phyloP scores from a whole-genome alignment of 2,329 filamentous ascomycete genomes.

The Fusarium caatingaense region DNA sequence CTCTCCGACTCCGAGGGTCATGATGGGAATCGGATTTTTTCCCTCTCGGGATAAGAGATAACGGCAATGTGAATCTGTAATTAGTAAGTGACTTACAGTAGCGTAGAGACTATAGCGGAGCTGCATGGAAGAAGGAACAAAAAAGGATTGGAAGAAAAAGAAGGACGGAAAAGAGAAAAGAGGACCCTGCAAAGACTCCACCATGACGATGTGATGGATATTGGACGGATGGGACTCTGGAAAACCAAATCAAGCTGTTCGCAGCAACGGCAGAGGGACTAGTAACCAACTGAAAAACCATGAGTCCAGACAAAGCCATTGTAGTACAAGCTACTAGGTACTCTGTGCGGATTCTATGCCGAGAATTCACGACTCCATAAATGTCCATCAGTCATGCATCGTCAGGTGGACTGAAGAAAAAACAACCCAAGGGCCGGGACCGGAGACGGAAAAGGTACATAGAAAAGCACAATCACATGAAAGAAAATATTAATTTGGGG shows the following conservation, averaged over 20 bases:
- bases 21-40: constrained; percentile 16
- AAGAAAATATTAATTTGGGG: constrained; percentile 11
- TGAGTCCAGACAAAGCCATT: neutral
- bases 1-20: constrained; percentile 12
- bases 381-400: constrained; percentile 3
- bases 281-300: neutral
- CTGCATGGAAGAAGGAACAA: constrained; percentile 29
- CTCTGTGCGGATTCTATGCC: neutral
- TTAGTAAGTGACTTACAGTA: constrained; percentile 29
- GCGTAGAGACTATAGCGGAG: neutral
- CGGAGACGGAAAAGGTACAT: constrained; percentile 26
- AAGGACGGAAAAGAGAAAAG: constrained; percentile 36
- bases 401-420: constrained; percentile 27
- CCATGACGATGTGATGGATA: constrained; percentile 35
- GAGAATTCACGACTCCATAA: constrained; percentile 3
- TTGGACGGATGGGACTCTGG: constrained; percentile 1
- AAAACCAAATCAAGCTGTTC: neutral
- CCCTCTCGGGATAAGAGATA: constrained; percentile 13
- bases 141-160: constrained; percentile 9
- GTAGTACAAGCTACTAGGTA: neutral
- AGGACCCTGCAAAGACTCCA: constrained; percentile 41
- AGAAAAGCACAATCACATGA: constrained; percentile 23
- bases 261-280: neutral
- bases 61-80: constrained; percentile 26
- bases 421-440: constrained; percentile 9